phyloP scores from a whole-genome alignment of 345 rosid species.

The Gossypioides kirkii region DNA sequence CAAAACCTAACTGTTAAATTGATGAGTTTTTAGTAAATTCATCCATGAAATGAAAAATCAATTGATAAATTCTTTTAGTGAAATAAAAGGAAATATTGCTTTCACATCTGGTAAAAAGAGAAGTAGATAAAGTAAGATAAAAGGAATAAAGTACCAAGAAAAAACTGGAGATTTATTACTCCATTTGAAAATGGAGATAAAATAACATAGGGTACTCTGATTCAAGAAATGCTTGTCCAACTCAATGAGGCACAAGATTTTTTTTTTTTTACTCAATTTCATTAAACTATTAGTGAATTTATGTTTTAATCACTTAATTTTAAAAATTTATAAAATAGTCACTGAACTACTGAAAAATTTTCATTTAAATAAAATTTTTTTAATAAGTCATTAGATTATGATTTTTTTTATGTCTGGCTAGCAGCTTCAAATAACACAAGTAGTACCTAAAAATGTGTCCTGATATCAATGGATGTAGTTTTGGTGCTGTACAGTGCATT shows the following conservation, averaged over 20 bases:
- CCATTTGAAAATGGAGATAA: slow-evolving; percentile 2
- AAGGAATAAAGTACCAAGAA: slow-evolving; percentile 24
- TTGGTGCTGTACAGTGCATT: slow-evolving; percentile 27
- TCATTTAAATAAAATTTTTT: too few species aligned
- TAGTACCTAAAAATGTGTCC: too few species aligned
- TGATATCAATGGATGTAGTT: neutral
- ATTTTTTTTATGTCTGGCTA: too few species aligned
- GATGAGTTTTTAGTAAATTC: neutral
- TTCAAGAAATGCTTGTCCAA: slow-evolving; percentile 23
- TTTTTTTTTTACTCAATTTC: slow-evolving; percentile 6
- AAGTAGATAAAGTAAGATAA: slow-evolving; percentile 6
- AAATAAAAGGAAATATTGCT: slow-evolving; percentile 10
- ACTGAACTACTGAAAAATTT: too few species aligned
- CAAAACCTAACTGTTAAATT: neutral
- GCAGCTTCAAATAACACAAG: too few species aligned
- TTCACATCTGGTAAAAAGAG: slow-evolving; percentile 9
- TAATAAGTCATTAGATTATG: too few species aligned
- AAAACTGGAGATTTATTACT: neutral
- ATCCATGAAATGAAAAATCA: neutral
- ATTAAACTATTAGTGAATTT: too few species aligned
- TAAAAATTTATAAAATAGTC: too few species aligned
- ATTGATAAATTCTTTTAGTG: neutral
- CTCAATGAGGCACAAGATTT: slow-evolving; percentile 18
- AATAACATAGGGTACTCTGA: slow-evolving; percentile 21
- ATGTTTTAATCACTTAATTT: too few species aligned